Evolutionary conservation across 164 flowering plant species (phyloP).

Genomic region (Magnolia changhungtana): DNA sequence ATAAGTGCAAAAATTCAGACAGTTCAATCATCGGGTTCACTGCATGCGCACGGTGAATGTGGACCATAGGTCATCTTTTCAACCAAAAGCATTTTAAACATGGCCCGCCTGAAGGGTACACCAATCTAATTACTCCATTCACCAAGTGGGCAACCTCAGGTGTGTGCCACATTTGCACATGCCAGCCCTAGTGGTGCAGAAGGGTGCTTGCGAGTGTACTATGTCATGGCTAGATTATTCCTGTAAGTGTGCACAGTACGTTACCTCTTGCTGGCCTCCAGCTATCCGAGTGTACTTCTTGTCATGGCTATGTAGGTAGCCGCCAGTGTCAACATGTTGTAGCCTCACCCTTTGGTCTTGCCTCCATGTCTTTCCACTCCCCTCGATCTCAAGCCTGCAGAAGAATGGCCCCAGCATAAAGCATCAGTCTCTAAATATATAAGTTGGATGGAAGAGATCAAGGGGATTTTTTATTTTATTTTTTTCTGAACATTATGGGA

Average conservation of each 20-base stretch:
- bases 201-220: too few species aligned
- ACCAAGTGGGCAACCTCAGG: too few species aligned
- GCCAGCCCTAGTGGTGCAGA: too few species aligned
- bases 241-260: background rate
- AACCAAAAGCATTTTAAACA: too few species aligned
- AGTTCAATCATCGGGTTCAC: background rate
- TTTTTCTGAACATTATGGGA: too few species aligned
- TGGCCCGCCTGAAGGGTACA: too few species aligned
- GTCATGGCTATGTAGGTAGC: conserved; percentile 91
- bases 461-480: too few species aligned
- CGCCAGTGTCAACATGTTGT: conserved; percentile 83
- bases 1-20: too few species aligned
- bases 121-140: too few species aligned
- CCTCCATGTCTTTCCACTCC: conserved; percentile 86
- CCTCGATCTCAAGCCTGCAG: conserved; percentile 78
- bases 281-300: conserved; percentile 89
- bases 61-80: too few species aligned
- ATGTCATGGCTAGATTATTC: background rate
- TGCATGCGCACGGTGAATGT: background rate
- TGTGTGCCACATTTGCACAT: too few species aligned
- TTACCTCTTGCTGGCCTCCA: conserved; percentile 98
- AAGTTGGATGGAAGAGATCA: background rate
- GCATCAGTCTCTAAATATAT: background rate
- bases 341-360: conserved; percentile 94
- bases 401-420: background rate